Evolutionary conservation across 805 yeast species (phyloP).

Genomic region (Kluyveromyces starmeri): DNA sequence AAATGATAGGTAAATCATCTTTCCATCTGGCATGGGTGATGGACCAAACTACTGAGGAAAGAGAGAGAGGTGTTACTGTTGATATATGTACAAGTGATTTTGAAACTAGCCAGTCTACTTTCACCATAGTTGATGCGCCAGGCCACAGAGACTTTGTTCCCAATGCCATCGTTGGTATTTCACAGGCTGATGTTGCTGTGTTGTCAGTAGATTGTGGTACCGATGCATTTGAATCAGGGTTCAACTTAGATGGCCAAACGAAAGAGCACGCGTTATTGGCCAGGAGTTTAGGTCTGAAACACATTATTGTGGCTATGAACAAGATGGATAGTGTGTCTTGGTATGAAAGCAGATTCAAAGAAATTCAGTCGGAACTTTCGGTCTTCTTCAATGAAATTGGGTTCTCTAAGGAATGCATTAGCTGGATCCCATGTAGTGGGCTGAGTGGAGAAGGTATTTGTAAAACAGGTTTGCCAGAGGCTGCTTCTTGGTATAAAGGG

Average conservation of each 20-base stretch:
- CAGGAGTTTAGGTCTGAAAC: conserved; percentile 92
- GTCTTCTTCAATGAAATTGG: conserved; percentile 74
- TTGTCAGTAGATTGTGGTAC: conserved; percentile 93
- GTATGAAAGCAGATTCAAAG: conserved; percentile 87
- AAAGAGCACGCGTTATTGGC: conserved; percentile 95
- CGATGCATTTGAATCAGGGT: conserved; percentile 98
- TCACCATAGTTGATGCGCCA: conserved; percentile 97
- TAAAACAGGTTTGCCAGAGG: conserved; percentile 55
- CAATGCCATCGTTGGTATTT: conserved; percentile 98
- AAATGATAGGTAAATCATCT: conserved; percentile 97
- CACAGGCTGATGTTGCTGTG: conserved; percentile 97
- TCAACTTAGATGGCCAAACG: conserved; percentile 96
- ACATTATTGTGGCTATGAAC: conserved; percentile 78
- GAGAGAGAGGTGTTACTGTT: conserved; percentile 97
- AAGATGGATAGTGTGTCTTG: conserved; percentile 95
- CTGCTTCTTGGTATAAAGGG: conserved; percentile 85
- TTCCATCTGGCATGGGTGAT: conserved; percentile 99
- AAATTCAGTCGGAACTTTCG: conserved; percentile 78
- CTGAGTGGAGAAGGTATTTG: conserved; percentile 91
- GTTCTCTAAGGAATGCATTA: conserved; percentile 65
- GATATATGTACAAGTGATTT: conserved; percentile 96
- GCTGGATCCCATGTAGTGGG: conserved; percentile 92
- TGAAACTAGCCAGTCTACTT: conserved; percentile 89
- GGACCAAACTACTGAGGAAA: conserved; percentile 98
- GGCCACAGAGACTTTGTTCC: conserved; percentile 98